Conservation (phyloP, 2,329 filamentous ascomycete species). For the Aureobasidium mangrovei region DNA sequence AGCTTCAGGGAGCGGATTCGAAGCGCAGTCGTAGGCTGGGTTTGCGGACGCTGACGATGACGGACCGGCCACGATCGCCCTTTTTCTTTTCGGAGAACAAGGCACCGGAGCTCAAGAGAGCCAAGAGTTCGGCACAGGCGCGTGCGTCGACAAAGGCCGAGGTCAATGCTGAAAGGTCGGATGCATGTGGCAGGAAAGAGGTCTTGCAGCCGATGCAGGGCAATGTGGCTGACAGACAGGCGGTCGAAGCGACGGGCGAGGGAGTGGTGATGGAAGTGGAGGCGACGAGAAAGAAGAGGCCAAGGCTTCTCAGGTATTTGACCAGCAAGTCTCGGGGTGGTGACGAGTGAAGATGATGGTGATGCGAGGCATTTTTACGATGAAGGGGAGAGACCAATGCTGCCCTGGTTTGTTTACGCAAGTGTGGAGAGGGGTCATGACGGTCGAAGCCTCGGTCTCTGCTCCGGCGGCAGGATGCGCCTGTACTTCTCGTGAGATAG, state of each 20-base stretch:
- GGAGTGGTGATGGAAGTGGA: slow-evolving; percentile 23
- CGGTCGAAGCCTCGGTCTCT: background rate
- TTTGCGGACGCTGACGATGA: slow-evolving; percentile 15
- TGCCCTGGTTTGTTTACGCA: slow-evolving; percentile 5
- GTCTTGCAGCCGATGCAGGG: background rate
- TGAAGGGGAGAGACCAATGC: background rate
- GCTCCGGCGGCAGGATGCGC: background rate
- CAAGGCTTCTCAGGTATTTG: slow-evolving; percentile 15
- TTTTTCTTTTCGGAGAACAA: slow-evolving; percentile 16
- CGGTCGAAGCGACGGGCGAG: slow-evolving; percentile 20
- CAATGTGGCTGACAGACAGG: background rate
- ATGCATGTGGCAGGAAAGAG: slow-evolving; percentile 2
- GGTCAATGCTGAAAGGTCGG: slow-evolving; percentile 6
- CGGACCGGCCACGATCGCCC: slow-evolving; percentile 15
- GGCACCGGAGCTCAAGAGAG: slow-evolving; percentile 10
- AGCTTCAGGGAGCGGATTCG: slow-evolving; percentile 24
- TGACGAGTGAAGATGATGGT: background rate
- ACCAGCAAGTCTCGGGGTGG: slow-evolving; percentile 8
- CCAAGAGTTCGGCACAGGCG: slow-evolving; percentile 6
- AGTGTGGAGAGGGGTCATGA: slow-evolving; percentile 5
- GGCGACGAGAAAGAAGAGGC: slow-evolving; percentile 28
- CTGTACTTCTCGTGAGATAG: background rate
- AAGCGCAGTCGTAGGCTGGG: slow-evolving; percentile 13
- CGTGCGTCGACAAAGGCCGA: background rate
- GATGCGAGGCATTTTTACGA: slow-evolving; percentile 8